Evolutionary conservation across 768 basidiomycete species (phyloP).

Genomic region (Rhodotorula babjevae): DNA sequence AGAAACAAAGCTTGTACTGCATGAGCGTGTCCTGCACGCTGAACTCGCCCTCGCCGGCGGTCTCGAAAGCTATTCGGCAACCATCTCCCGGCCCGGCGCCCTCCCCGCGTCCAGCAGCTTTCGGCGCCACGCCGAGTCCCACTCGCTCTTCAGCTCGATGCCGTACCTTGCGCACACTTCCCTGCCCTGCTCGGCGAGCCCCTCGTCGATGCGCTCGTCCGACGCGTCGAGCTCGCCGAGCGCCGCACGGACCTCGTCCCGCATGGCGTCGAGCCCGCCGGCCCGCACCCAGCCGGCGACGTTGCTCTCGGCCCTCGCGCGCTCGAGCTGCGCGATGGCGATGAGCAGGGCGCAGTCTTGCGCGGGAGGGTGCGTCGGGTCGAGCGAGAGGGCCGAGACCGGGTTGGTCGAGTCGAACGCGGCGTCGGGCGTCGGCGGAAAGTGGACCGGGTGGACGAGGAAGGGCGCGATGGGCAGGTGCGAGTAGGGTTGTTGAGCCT

Average conservation of each 20-base stretch:
- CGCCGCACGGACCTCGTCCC: not conserved
- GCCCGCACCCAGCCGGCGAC: not conserved
- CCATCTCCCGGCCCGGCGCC: not conserved
- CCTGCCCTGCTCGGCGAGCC: conserved; percentile 12
- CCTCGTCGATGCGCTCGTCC: not conserved
- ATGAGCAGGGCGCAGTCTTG: conserved; percentile 1
- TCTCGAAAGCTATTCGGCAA: not conserved
- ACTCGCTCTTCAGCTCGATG: conserved; percentile 12
- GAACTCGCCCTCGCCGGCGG: too few species aligned
- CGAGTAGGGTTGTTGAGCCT: conserved; percentile 29
- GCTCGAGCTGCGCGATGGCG: conserved; percentile 9
- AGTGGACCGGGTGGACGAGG: not conserved
- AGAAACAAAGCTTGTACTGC: not conserved
- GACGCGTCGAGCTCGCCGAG: not conserved
- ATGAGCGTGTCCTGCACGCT: too few species aligned
- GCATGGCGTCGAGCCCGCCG: not conserved
- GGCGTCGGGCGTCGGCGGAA: not conserved
- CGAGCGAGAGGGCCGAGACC: not conserved
- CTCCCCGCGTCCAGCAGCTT: not conserved
- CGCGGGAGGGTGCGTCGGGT: conserved; percentile 2
- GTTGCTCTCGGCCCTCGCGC: not conserved
- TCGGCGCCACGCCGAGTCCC: conserved; percentile 7
- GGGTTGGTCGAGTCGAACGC: not conserved
- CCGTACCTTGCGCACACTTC: not conserved
- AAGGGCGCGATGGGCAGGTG: conserved; percentile 27